Base-by-base conservation (phyloP, 805 yeast species). In the Ogataea thermomethanolica region DNA sequence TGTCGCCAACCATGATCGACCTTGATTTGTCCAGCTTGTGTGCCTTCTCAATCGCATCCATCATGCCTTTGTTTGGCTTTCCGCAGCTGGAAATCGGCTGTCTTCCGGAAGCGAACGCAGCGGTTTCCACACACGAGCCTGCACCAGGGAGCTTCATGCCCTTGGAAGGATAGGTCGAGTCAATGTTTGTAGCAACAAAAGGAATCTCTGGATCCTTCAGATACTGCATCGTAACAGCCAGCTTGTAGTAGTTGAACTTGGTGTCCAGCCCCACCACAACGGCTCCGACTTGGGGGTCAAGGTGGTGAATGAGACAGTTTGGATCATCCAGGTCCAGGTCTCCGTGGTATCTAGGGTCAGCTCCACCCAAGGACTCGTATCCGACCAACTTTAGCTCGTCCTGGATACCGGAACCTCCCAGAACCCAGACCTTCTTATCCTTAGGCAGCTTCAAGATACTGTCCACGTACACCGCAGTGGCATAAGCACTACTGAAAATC, bases 1-100 rank as follows among this genome's bases (percentile, higher is more conserved):
- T 73, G 60, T 93, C 99, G 14, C 99, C 99, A 43, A 93, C 78
- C 98, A 93, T 93, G 49, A 91, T 73, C 9, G 95, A 81, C 43
- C 77, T 72, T 3, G 65, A 49, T 37, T 78, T 76, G 37, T 79
- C 79, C 25, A 78, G 67, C 13, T 74, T 62, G 43, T 76, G 73
- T 25, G 79, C 78, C 3, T 84, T 84, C 46, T 81, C 76, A 58
- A 93, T 85, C 14, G 95, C 81, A 56, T 87, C 86, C 81, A 93
- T 76, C 96, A 93, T 90, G 40, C 82, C 81, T 49, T 76, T 79
- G 41, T 81, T 79, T 15, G 99, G 99, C 59, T 93, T 93, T 39
- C 99, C 99, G 54, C 97, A 84, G 21, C 53, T 44, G 2, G 91
- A 84, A 39, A 81, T 80, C 1, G 99, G 98, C 46, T 75, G 67